Conservation (phyloP, 1,284 basidiomycete species). For the Dichomitus squalens region DNA sequence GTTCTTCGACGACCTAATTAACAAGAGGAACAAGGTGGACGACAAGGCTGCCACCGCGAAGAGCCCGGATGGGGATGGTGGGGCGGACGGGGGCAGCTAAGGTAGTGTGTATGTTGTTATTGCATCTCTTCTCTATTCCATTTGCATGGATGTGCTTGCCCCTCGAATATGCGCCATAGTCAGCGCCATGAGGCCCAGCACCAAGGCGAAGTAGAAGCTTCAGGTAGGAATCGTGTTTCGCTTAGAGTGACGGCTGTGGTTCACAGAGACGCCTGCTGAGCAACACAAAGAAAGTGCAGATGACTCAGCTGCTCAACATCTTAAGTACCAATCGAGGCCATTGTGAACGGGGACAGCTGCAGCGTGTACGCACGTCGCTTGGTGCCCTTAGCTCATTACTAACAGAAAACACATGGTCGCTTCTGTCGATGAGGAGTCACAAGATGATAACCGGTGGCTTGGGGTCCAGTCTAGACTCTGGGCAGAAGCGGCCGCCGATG, state of each 20-base stretch:
- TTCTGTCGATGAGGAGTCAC: too few relatives aligned
- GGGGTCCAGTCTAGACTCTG: background rate
- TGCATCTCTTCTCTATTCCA: background rate
- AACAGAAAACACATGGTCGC: background rate
- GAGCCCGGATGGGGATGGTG: constrained; percentile 35
- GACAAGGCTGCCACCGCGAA: constrained; percentile 26
- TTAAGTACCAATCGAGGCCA: too few relatives aligned
- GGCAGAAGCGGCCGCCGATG: background rate
- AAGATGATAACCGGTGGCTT: background rate
- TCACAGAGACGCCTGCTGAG: too few relatives aligned
- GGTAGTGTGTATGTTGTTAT: background rate
- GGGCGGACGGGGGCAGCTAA: constrained; percentile 39
- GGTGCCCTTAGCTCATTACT: background rate
- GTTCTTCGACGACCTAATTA: constrained; percentile 84
- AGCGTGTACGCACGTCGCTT: background rate
- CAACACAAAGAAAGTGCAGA: too few relatives aligned
- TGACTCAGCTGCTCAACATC: too few relatives aligned
- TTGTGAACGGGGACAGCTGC: too few relatives aligned
- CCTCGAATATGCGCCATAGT: background rate
- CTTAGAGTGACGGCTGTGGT: too few relatives aligned
- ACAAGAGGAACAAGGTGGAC: constrained; percentile 58
- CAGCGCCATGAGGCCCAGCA: background rate
- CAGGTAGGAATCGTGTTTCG: too few relatives aligned
- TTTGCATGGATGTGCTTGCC: background rate
- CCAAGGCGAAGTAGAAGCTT: too few relatives aligned